These are phyloP conservation scores for Chaetomium fimeti DNA, from an alignment of 495 filamentous ascomycete species.

Conservation along the genomic window DNA sequence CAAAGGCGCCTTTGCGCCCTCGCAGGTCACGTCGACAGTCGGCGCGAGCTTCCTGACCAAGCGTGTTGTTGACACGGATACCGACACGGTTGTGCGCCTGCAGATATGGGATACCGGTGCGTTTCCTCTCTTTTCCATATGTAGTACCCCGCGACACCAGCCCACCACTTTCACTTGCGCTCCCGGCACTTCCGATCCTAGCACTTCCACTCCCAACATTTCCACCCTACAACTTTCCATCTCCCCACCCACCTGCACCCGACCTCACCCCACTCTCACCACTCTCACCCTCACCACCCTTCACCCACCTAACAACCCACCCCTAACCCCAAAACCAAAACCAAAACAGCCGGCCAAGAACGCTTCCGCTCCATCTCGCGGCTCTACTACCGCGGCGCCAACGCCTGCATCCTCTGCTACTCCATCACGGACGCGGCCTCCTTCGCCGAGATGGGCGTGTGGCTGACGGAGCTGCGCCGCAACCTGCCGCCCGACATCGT, in stretches of 20 bases:
- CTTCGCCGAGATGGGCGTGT: slow-evolving; percentile 91
- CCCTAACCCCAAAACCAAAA: background rate
- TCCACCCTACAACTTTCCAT: no score
- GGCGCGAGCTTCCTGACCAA: slow-evolving; percentile 95
- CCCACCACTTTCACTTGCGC: no score
- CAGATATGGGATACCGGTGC: slow-evolving; percentile 86
- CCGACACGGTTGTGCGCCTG: slow-evolving; percentile 73
- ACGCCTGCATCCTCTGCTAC: slow-evolving; percentile 93
- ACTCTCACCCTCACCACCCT: background rate
- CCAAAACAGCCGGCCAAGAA: slow-evolving; percentile 73
- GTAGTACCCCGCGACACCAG: no score
- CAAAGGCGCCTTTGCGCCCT: slow-evolving; percentile 71
- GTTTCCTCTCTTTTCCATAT: background rate
- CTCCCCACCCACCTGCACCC: no score
- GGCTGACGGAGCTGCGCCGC: slow-evolving; percentile 75
- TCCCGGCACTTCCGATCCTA: no score
- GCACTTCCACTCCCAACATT: no score
- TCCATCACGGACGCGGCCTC: slow-evolving; percentile 83
- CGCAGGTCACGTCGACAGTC: slow-evolving; percentile 73
- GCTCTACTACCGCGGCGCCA: slow-evolving; percentile 92
- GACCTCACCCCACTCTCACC: no score
- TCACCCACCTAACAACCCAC: background rate
- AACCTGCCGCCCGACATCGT: slow-evolving; percentile 73
- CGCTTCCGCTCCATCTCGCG: slow-evolving; percentile 89
- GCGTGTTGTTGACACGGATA: slow-evolving; percentile 78